Percentiles rank a stretch among this genome's conserved stretches.
Conservation (phyloP, 148 eudicot genomes). For the Vaccinium vitisidaea region DNA sequence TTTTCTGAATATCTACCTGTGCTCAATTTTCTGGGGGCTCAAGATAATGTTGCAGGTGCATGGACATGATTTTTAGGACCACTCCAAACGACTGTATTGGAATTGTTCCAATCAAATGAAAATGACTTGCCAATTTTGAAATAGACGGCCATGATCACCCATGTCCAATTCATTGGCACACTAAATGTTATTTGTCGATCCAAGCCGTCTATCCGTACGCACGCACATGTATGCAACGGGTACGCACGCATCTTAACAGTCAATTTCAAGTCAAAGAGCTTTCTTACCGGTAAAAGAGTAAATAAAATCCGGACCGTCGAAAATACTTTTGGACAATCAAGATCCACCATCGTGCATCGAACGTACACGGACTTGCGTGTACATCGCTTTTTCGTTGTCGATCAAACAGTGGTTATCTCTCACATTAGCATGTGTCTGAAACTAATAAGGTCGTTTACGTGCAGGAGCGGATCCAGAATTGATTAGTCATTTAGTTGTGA, state of each 20-base stretch:
- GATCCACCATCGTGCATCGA: no score
- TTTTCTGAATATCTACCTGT: neutral
- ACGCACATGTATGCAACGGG: no score
- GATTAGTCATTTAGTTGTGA: neutral
- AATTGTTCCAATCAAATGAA: conserved; percentile 38
- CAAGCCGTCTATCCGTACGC: no score
- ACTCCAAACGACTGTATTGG: conserved; percentile 22
- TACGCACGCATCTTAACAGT: no score
- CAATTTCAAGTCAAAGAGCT: no score
- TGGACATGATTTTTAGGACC: conserved; percentile 11
- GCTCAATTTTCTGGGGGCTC: neutral
- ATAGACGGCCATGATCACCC: neutral
- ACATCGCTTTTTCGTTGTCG: no score
- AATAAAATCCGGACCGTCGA: no score
- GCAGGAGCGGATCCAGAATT: neutral
- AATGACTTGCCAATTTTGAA: conserved; percentile 27
- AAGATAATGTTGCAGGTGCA: conserved; percentile 15
- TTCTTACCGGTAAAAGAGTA: no score
- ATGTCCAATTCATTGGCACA: no score
- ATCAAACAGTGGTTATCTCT: neutral
- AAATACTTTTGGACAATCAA: no score
- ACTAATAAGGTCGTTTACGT: neutral
- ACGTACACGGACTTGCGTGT: no score
- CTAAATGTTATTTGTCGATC: no score
- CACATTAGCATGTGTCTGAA: neutral